Base-by-base conservation (phyloP, 345 rosid species). In the Lumnitzera littorea region DNA sequence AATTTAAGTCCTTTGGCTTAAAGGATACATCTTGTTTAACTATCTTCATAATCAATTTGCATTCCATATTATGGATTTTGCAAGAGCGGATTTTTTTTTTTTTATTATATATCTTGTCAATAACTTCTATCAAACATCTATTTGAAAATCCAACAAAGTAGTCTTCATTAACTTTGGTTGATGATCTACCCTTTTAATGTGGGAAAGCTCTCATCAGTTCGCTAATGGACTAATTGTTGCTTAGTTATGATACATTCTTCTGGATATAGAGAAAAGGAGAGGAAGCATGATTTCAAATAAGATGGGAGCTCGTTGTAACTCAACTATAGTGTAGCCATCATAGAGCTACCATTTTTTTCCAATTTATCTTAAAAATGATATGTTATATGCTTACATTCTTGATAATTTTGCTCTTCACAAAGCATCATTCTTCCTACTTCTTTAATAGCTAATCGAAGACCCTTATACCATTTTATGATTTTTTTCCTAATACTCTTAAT, bases 301-400 rank as follows among this genome's bases (percentile, higher is more conserved):
- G 86, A 56, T 15, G 95, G 91, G 12, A 84, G 82, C 67, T 84
- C 91, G 50, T 84, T 84, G 16, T 87, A 87, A 61, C 95, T 87
- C 68, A 84, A 29, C 48, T 87, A 91, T 59, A 87, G 59, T 3
- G 85, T 82, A 60, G 88, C 82, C 83, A 75, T 80, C 5, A 84
- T 85, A 61, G 49, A 24, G 3, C 2, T 56, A 51, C 72, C 82
- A 46, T 72, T 77, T 65, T 74, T 82, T 20, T 65, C 73, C 58
- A 84, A 60, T 53, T 84, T 88, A 16, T 82, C 83, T 4, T 63
- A 76, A 67, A 84, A 84, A 74, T 79, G 64, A 3, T 75, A 61
- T 12, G 74, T 67, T 15, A 81, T 82, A 51, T 68, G 51, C 61
- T 20, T 74, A 88, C 91, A 87, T 57, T 87, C 85, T 16, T 29